Conservation (phyloP, 805 yeast species). For the Kregervanrija delftensis region DNA sequence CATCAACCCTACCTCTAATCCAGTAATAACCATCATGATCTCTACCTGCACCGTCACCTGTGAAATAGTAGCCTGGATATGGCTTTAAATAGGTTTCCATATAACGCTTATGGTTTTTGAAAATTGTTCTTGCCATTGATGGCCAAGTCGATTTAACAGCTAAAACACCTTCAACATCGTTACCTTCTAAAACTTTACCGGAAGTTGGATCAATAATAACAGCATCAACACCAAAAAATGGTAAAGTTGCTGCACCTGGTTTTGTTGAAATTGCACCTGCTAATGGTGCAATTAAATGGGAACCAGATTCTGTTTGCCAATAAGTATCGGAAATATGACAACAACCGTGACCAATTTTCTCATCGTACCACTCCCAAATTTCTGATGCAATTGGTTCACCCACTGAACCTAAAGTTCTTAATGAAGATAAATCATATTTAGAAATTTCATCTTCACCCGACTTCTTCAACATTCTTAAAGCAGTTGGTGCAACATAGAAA, state of each 20-base stretch:
- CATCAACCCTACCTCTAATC: constrained; percentile 98
- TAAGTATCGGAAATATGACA: constrained; percentile 93
- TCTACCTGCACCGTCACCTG: constrained; percentile 98
- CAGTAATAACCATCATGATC: constrained; percentile 95
- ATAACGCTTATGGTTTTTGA: constrained; percentile 79
- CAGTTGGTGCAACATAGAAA: constrained; percentile 98
- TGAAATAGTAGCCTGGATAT: constrained; percentile 88
- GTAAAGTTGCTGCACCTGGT: constrained; percentile 95
- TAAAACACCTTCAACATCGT: constrained; percentile 93
- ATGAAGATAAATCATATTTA: constrained; percentile 74
- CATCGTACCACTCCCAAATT: constrained; percentile 98
- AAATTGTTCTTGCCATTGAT: constrained; percentile 95
- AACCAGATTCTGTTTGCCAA: constrained; percentile 99
- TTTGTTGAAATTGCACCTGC: constrained; percentile 94
- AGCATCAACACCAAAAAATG: constrained; percentile 92
- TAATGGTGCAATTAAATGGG: constrained; percentile 88
- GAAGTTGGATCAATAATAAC: constrained; percentile 88
- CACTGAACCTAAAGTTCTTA: constrained; percentile 92
- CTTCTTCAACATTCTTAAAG: constrained; percentile 73
- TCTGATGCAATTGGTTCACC: constrained; percentile 99
- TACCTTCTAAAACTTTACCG: constrained; percentile 77
- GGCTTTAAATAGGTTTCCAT: constrained; percentile 90
- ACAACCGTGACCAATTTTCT: constrained; percentile 80
- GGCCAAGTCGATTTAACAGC: constrained; percentile 94
- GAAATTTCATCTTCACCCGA: constrained; percentile 83